phyloP scores from a whole-genome alignment of 2,329 filamentous ascomycete genomes.

The Neurospora sp. region DNA sequence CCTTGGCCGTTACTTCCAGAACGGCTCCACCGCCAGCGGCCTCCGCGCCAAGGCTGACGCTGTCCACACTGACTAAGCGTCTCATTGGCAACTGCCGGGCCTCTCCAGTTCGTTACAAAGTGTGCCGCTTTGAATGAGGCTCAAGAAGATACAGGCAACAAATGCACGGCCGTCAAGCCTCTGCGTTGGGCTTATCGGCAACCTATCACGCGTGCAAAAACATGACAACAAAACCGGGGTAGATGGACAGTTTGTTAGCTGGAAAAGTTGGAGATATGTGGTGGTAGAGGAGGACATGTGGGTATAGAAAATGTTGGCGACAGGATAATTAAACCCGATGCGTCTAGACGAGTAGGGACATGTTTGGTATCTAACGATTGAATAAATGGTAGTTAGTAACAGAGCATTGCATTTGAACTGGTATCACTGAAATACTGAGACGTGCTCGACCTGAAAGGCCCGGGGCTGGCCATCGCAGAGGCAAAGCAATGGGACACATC shows the following conservation, averaged over 20 bases:
- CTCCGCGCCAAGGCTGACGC: slow-evolving; percentile 82
- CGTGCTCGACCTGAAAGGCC: neutral
- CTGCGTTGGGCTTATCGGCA: neutral
- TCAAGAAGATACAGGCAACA: neutral
- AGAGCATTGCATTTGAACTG: neutral
- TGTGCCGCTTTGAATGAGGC: slow-evolving; percentile 14
- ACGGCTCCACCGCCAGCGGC: slow-evolving; percentile 66
- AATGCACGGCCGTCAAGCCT: neutral
- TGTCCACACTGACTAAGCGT: slow-evolving; percentile 55
- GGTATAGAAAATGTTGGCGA: neutral
- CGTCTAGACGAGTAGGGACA: neutral
- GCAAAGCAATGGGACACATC: neutral
- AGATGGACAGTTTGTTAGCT: neutral
- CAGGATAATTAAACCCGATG: neutral
- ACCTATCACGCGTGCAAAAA: neutral
- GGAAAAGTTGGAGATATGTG: neutral
- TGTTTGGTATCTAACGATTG: neutral
- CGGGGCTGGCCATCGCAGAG: neutral
- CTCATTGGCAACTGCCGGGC: neutral
- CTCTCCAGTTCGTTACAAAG: slow-evolving; percentile 8
- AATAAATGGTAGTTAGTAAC: neutral
- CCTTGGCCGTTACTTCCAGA: slow-evolving; percentile 82
- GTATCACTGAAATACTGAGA: neutral
- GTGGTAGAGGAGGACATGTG: neutral
- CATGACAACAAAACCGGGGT: neutral